phyloP scores from a whole-genome alignment of 2,329 filamentous ascomycete genomes.

The Camptophora hylomeconis region DNA sequence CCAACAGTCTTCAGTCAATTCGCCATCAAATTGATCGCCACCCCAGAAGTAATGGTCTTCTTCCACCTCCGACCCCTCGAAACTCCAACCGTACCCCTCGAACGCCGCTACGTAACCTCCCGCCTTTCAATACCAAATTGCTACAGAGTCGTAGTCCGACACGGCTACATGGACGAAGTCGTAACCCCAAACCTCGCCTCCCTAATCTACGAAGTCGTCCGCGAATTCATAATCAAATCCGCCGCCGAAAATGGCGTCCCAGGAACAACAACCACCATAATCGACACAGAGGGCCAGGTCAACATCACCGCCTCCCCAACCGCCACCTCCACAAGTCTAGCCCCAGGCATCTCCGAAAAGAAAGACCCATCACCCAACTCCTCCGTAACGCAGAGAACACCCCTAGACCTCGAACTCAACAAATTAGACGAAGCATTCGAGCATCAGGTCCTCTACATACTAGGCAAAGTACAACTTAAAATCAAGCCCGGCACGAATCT shows the following conservation, averaged over 20 bases:
- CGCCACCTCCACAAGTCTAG: no score
- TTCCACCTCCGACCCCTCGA: constrained; percentile 58
- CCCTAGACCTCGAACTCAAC: constrained; percentile 15
- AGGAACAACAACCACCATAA: constrained; percentile 1
- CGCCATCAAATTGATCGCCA: constrained; percentile 54
- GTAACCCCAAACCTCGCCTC: constrained; percentile 51
- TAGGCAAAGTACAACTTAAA: constrained; percentile 28
- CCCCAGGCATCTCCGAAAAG: no score
- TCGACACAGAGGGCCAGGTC: neutral
- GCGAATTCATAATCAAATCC: constrained; percentile 31
- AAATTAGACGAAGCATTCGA: constrained; percentile 31
- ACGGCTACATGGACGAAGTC: constrained; percentile 62
- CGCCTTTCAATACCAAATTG: constrained; percentile 42
- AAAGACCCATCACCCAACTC: neutral
- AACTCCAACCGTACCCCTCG: constrained; percentile 40
- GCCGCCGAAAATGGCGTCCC: constrained; percentile 4
- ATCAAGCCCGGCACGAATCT: constrained; percentile 20
- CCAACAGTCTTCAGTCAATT: constrained; percentile 62
- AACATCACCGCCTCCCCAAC: neutral
- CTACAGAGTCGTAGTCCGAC: constrained; percentile 56
- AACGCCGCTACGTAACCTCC: constrained; percentile 36
- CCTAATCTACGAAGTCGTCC: constrained; percentile 47
- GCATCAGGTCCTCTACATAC: constrained; percentile 38
- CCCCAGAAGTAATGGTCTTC: constrained; percentile 58
- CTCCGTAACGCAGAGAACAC: neutral